Base-by-base conservation (phyloP, 148 eudicot species). In the Camellia japonica region DNA sequence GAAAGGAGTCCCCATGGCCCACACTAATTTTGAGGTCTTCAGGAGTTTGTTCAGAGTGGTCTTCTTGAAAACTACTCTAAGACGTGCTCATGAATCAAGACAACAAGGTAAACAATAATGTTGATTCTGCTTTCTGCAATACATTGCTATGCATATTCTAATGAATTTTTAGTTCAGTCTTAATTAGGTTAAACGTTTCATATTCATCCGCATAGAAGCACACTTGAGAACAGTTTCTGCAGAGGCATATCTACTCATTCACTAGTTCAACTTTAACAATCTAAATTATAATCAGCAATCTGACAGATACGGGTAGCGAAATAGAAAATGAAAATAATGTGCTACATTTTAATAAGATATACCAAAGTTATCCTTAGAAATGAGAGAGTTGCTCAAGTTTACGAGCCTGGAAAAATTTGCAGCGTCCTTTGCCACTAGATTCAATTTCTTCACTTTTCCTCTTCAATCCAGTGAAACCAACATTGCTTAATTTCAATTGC, bases 331-430 rank as follows among this genome's bases (percentile, higher is more conserved):
- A 30, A 54, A 20, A 67, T 66, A 65, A 77, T 75, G 72, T 51
- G 62, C 51, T 18, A 65, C 43, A 23, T 47, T 71, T n/a, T 0
- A 14, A 6, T 0, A 44, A 65, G 3, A 2, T 12, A 46, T 65
- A 64, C 9, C 8, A 20, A 62, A 46, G 54, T 62, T 68, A 64
- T 52, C 68, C 75, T 87, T 79, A 95, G 87, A 93, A 95, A 61
- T 86, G 83, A 68, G 87, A 70, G 44, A 95, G 86, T 78, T 88
- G 91, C 85, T 95, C 95, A 4, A 95, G 97, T 81, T 93, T 95
- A 79, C 99, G 99, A 84, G 91, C 82, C 83, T 95, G 98, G 82
- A 95, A 95, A 84, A 95, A 93, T 77, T 93, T 95, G 97, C 93
- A 86, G 77, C 97, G 97, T 55, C 93, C 97, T 85, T 90, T 95